These are phyloP conservation scores for Scheffersomyces insectosa DNA, from an alignment of 1,139 yeast species.

Conservation along the genomic window DNA sequence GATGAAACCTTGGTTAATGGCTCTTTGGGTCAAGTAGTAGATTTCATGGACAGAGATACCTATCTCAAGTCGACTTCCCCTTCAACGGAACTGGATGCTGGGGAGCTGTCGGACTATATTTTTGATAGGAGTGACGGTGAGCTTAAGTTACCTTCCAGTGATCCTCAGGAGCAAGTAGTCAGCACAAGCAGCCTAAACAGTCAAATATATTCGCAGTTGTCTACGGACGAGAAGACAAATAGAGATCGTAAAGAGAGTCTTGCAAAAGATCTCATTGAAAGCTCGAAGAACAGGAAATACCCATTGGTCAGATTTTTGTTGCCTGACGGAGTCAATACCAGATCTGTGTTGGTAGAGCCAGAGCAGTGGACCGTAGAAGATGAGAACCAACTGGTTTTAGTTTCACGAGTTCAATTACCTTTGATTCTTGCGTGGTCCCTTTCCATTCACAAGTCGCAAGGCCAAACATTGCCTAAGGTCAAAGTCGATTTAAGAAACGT, in stretches of 20 bases:
- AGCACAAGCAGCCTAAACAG: not conserved
- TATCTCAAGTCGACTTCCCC: conserved; percentile 28
- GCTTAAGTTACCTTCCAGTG: not conserved
- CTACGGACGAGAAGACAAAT: conserved; percentile 7
- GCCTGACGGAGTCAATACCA: conserved; percentile 62
- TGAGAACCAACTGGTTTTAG: conserved; percentile 30
- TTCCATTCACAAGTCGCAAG: conserved; percentile 94
- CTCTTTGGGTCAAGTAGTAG: conserved; percentile 75
- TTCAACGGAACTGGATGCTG: conserved; percentile 12
- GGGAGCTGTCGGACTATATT: not conserved
- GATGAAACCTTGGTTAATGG: conserved; percentile 92
- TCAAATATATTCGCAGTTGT: not conserved
- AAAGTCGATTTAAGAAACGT: conserved; percentile 74
- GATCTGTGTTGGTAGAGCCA: conserved; percentile 59
- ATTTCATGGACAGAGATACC: conserved; percentile 39
- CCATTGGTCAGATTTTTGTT: conserved; percentile 79
- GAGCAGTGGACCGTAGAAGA: conserved; percentile 47
- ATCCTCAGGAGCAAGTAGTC: not conserved
- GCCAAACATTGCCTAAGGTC: conserved; percentile 85
- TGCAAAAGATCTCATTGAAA: conserved; percentile 31
- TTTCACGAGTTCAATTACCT: conserved; percentile 63
- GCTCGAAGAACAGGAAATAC: conserved; percentile 39
- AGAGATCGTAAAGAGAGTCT: conserved; percentile 13
- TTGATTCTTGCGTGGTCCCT: conserved; percentile 92
- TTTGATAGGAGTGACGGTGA: conserved; percentile 14